Base-by-base conservation (phyloP, 208 protist species). In the Blastocrithidia nonstop region DNA sequence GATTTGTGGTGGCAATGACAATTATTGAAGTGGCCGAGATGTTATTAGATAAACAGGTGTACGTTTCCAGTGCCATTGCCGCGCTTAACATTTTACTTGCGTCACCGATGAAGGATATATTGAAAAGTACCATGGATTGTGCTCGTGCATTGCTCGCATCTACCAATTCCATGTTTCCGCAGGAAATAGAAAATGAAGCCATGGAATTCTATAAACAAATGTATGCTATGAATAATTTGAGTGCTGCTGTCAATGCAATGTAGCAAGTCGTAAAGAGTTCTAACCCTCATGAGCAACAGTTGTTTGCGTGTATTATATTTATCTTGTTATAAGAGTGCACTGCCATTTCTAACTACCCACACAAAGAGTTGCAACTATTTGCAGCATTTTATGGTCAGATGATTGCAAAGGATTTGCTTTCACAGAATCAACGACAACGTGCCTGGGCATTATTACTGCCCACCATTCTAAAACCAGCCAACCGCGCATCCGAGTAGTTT, bases 401-500 rank as follows among this genome's bases (percentile, higher is more conserved):
- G 57, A 74, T 93, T 41, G 75, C 78, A 8, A 55, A 63, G 28
- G 79, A 87, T 16, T 50, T 93, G 19, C 62, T 93, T 17, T 68
- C 72, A 6, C 50, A 43, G 23, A 75, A 60, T 33, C 76, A 88
- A 56, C 71, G 77, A 49, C 76, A 93, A 62, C 70, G 66, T 15
- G 78, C 76, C 25, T 83, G 69, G 72, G 67, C 52, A 21, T 49
- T 86, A 27, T 52, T 98, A 17, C 68, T 98, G 16, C 88, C 96
- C 20, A 86, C 86, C 19, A 62, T 98, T 44, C 72, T 71, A 29
- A 93, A 95, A 56, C 84, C 80, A 0, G 63, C 56, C 7, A 83
- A 93, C 44, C 67, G 64, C 22, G 88, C 92, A 11, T 75, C 96
- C 65, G 93, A 93, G 61, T 87, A 96, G 51, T 99, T 98, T 63